Evolutionary conservation across 768 basidiomycete genomes (phyloP), one percentile per base, ranked within the genome.

Genomic region (Mycena maculata): DNA sequence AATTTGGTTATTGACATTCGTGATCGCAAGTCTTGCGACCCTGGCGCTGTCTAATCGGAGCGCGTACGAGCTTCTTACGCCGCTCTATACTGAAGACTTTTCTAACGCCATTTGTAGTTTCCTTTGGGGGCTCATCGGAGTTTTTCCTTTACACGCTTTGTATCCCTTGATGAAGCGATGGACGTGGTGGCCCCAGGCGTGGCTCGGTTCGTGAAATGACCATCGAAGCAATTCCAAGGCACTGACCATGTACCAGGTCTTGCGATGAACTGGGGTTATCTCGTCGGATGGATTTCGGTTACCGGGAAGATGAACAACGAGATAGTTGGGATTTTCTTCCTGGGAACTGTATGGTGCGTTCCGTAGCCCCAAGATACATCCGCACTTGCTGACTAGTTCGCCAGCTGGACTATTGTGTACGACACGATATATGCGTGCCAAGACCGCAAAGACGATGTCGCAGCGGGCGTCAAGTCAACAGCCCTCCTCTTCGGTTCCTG

Each of bases 391-490:
- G 13, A 18, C 8, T 12, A 42, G 18, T 5, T 10, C 5, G 41
- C 18, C 20, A 10, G 20, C 6, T 42, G 18, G 18, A 15, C 18
- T n/a, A 23, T 3, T 13, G 18, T 30, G 71, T n/a, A n/a, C n/a
- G 80, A 89, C 74, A 86, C 86, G 0, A 87, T 88, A 71, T 88
- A 89, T 73, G 87, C 85, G 20, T 86, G 85, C 74, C 79, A 87
- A 79, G 88, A 89, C 77, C 84, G 83, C 66, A 75, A 77, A 44
- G 88, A 89, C 76, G 87, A 88, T 75, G 70, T 83, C 33, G 73
- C 79, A 28, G 85, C 79, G 23, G 85, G 85, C 45, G 82, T 89
- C 60, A 84, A 85, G 72, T 88, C 86, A 18, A 88, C 85, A 60
- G 87, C 88, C 1, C 75, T 88, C 45, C 81, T 86, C 33, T 86